These are phyloP conservation scores for Cladophialophora chaetospira DNA, from an alignment of 2,329 filamentous ascomycete species.

Conservation along the genomic window DNA sequence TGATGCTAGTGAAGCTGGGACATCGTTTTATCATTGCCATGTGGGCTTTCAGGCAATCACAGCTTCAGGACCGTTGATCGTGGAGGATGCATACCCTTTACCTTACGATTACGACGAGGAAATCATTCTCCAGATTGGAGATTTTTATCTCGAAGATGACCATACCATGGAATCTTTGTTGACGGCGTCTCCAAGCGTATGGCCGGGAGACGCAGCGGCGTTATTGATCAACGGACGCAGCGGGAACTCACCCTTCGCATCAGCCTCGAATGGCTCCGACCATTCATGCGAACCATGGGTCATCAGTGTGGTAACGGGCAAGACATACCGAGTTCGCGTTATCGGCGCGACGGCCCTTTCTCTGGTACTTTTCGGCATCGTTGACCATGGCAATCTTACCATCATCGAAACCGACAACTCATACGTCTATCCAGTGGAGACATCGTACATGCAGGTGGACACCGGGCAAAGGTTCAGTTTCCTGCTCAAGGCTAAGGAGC, in stretches of 20 bases:
- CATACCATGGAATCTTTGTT: conserved; percentile 55
- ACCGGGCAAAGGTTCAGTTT: conserved; percentile 63
- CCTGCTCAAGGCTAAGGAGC: conserved; percentile 56
- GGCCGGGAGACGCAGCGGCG: conserved; percentile 61
- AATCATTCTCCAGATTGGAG: conserved; percentile 56
- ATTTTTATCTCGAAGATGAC: conserved; percentile 61
- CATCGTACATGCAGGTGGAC: conserved; percentile 57
- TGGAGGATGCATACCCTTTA: conserved; percentile 51
- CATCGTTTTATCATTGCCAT: conserved; percentile 71
- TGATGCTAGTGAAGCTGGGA: conserved; percentile 57
- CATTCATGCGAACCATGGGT: conserved; percentile 46
- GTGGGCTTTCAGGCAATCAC: conserved; percentile 64
- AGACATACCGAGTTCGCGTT: conserved; percentile 64
- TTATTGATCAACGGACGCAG: conserved; percentile 61
- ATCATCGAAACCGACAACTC: conserved; percentile 63
- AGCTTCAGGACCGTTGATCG: conserved; percentile 59
- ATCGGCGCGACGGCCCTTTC: conserved; percentile 62
- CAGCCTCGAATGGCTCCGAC: conserved; percentile 35
- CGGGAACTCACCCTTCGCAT: conserved; percentile 45
- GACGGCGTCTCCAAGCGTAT: conserved; percentile 52
- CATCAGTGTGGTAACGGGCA: conserved; percentile 62
- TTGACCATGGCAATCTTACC: conserved; percentile 57
- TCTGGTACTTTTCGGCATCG: conserved; percentile 57
- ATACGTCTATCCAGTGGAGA: conserved; percentile 36
- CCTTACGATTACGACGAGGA: conserved; percentile 67